These are phyloP conservation scores for Ophiostoma tasmaniense DNA, from an alignment of 2,329 filamentous ascomycete genomes.

Conservation along the genomic window DNA sequence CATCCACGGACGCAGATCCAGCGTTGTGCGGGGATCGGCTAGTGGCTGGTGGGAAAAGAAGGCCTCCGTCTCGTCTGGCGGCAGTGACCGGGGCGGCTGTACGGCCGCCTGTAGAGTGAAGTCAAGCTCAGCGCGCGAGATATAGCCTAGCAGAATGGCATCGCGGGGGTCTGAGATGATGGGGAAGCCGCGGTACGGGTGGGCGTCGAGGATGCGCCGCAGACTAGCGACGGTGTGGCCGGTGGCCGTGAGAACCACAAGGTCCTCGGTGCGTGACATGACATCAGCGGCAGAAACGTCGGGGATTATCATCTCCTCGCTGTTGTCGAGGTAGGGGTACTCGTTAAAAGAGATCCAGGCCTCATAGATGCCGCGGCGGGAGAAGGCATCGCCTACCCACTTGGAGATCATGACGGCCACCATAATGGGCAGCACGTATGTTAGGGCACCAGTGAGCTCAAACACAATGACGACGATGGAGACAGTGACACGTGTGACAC, in stretches of 20 bases:
- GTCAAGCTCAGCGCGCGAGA: conserved; percentile 79
- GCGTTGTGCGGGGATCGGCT: conserved; percentile 64
- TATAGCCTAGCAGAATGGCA: conserved; percentile 77
- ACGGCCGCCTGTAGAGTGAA: conserved; percentile 65
- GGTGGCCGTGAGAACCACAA: conserved; percentile 77
- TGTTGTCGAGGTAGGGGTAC: conserved; percentile 91
- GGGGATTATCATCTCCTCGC: conserved; percentile 44
- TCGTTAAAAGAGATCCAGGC: conserved; percentile 95
- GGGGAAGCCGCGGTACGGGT: conserved; percentile 84
- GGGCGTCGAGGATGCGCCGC: conserved; percentile 58
- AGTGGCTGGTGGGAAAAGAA: conserved; percentile 76
- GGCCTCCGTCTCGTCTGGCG: conserved; percentile 64
- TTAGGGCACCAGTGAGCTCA: conserved; percentile 89
- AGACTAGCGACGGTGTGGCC: conserved; percentile 80
- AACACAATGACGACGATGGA: conserved; percentile 99
- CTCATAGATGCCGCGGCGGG: conserved; percentile 89
- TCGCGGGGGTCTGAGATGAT: conserved; percentile 72
- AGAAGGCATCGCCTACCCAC: conserved; percentile 95
- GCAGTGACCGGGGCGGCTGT: conserved; percentile 48
- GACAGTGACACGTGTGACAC: conserved; percentile 91
- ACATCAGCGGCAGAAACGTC: conserved; percentile 80
- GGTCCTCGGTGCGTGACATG: conserved; percentile 87
- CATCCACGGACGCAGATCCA: conserved; percentile 96
- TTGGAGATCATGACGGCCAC: conserved; percentile 97
- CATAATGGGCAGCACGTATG: conserved; percentile 97